A percentile compares a stretch with the other conserved stretches of the same genome.
phyloP scores from a whole-genome alignment of 805 yeast genomes.

The Peterozyma toletana region DNA sequence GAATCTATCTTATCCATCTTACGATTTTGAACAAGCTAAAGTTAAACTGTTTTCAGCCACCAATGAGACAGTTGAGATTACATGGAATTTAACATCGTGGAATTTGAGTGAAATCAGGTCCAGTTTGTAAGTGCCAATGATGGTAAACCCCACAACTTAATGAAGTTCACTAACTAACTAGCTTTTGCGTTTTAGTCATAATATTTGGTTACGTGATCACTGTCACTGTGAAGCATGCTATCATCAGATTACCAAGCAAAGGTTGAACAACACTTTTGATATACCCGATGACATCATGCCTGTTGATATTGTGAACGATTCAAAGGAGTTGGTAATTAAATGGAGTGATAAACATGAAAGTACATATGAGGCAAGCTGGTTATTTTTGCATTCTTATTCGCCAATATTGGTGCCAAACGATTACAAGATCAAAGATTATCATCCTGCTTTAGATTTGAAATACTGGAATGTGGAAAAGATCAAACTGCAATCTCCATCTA shows the following conservation, averaged over 20 bases:
- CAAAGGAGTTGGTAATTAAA: slow-evolving; percentile 9
- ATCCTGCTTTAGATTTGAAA: slow-evolving; percentile 21
- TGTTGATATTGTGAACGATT: slow-evolving; percentile 6
- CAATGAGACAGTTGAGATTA: no score
- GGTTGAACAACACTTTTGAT: slow-evolving; percentile 46
- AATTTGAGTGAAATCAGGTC: no score
- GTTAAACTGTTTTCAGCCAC: no score
- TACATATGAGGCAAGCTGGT: slow-evolving; percentile 31
- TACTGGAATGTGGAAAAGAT: slow-evolving; percentile 41
- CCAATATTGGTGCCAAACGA: slow-evolving; percentile 34
- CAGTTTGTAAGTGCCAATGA: no score
- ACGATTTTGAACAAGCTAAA: no score
- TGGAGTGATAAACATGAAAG: slow-evolving; percentile 39
- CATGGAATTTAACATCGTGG: no score
- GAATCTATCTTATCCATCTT: no score
- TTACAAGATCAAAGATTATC: slow-evolving; percentile 21
- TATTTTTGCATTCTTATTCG: slow-evolving; percentile 42
- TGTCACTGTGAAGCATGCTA: slow-evolving; percentile 53
- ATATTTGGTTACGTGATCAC: slow-evolving; percentile 60
- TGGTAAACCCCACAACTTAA: no score
- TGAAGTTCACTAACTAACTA: no score
- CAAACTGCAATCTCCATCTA: slow-evolving; percentile 32
- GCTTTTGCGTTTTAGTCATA: slow-evolving; percentile 21
- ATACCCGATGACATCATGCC: slow-evolving; percentile 13
- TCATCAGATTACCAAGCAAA: slow-evolving; percentile 49